These are phyloP conservation scores for Pisolithus sp. DNA, from an alignment of 768 basidiomycete genomes.

Conservation along the genomic window DNA sequence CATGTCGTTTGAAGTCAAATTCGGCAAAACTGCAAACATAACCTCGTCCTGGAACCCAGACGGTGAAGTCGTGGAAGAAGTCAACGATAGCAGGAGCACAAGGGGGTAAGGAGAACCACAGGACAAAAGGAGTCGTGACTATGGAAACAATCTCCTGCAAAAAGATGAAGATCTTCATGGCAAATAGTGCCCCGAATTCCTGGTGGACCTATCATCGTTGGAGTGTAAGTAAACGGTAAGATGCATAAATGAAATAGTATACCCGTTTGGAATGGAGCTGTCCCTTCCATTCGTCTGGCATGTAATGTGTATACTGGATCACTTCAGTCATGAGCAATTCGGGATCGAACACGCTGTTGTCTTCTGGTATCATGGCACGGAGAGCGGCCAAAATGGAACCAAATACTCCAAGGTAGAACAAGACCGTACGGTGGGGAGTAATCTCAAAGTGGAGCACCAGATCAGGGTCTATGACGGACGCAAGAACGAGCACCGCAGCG, in stretches of 20 bases:
- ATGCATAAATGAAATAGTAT: constrained; percentile 1
- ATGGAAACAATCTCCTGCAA: constrained; percentile 86
- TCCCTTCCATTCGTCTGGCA: constrained; percentile 90
- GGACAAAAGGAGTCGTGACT: constrained; percentile 86
- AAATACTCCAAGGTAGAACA: constrained; percentile 90
- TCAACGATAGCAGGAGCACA: constrained; percentile 92
- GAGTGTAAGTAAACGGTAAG: neutral
- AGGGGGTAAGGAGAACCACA: constrained; percentile 86
- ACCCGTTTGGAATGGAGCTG: constrained; percentile 87
- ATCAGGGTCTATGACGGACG: constrained; percentile 90
- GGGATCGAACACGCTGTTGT: constrained; percentile 90
- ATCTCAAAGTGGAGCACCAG: constrained; percentile 92
- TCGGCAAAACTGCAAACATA: constrained; percentile 98
- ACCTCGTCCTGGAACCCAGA: constrained; percentile 93
- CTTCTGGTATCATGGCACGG: constrained; percentile 92
- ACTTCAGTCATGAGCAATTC: constrained; percentile 90
- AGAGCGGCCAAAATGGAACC: constrained; percentile 84
- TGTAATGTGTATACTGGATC: constrained; percentile 90
- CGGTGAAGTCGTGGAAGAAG: constrained; percentile 96
- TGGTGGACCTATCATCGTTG: constrained; percentile 60
- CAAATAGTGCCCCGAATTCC: constrained; percentile 87
- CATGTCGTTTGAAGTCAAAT: constrained; percentile 94
- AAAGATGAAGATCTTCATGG: constrained; percentile 88
- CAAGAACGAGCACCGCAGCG: constrained; percentile 88
- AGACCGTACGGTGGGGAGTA: constrained; percentile 83